Conservation (phyloP, 768 basidiomycete species). For the Paxillus rubicundulus region DNA sequence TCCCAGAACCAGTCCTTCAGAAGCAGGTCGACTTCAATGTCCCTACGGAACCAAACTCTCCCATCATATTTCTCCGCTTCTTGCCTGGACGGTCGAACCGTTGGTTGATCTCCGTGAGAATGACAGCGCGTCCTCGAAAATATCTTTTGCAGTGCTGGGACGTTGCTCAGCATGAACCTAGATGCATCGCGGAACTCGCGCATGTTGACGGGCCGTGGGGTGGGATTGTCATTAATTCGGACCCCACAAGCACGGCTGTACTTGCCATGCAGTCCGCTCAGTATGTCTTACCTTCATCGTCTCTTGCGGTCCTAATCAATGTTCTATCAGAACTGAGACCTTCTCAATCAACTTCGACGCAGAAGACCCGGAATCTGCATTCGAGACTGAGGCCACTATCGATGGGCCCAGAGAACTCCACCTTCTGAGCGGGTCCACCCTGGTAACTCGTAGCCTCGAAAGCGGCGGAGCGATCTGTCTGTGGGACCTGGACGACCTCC, state of each 20-base stretch:
- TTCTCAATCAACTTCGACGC: conserved; percentile 39
- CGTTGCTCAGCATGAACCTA: conserved; percentile 30
- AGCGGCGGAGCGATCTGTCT: conserved; percentile 31
- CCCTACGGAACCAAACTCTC: conserved; percentile 25
- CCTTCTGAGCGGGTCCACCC: conserved; percentile 34
- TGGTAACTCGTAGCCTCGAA: conserved; percentile 37
- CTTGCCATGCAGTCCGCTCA: conserved; percentile 44
- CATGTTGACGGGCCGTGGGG: conserved; percentile 35
- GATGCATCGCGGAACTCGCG: conserved; percentile 42
- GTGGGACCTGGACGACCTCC: conserved; percentile 35
- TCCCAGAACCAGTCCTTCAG: conserved; percentile 34
- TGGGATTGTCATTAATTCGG: conserved; percentile 48
- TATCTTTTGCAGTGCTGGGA: conserved; percentile 61
- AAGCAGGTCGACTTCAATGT: conserved; percentile 26
- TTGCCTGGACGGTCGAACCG: conserved; percentile 41
- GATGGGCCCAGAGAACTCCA: conserved; percentile 35
- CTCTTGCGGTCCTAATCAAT: background rate
- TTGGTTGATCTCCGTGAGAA: conserved; percentile 48
- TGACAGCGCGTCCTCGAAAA: conserved; percentile 17
- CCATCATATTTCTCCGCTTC: conserved; percentile 46
- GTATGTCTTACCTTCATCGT: conserved; percentile 24
- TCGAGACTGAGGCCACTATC: conserved; percentile 32
- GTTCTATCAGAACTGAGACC: conserved; percentile 39
- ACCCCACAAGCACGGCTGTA: conserved; percentile 29
- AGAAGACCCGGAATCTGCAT: conserved; percentile 36